Evolutionary conservation across 148 eudicot species (phyloP), one percentile per base, ranked within the genome.

Genomic region (Polygonum maritimum): DNA sequence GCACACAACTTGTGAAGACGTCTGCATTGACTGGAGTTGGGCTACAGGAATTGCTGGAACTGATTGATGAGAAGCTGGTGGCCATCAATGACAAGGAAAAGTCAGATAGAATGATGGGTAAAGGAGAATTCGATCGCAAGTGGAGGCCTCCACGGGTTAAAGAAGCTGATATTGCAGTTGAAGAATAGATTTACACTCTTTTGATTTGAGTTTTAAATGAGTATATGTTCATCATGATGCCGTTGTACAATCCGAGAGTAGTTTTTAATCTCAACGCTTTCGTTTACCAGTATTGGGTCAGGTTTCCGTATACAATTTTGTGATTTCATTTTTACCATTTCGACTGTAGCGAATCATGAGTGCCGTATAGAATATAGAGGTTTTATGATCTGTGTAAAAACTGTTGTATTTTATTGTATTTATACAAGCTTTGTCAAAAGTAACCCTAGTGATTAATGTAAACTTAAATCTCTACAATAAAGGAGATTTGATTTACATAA

Each of bases 11-110:
- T 79, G 88, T 87, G n/a, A 87, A 85, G 81, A 85, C 89, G 52
- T 91, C 96, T 52, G 96, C 92, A 7, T 74, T 92, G 67, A 90
- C 81, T 74, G 88, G 98, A 78, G 90, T 90, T 75, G 98, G 98
- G 22, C 84, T 94, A 79, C 88, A 85, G 74, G 96, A 92, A 75
- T 84, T 94, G 89, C 90, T 94, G 47, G 87, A 88, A 80, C 78
- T 89, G 48, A 87, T 94, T n/a, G 96, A 94, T 57, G 87, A 86
- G 73, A 90, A 87, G 86, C 78, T 94, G 69, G 52, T 77, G 67
- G 58, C 82, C 22, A 71, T 78, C 39, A 78, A 76, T 47, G 70
- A 80, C 57, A 69, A 69, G 49, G 65, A 49, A 19, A 48, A 74
- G 36, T 67, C 77, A 3, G 57, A 60, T 76, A 79, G 77, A 74